Evolutionary conservation across 2,329 filamentous ascomycete species (phyloP), one percentile per base, ranked within the genome.

Genomic region (Cytospora chrysosperma): DNA sequence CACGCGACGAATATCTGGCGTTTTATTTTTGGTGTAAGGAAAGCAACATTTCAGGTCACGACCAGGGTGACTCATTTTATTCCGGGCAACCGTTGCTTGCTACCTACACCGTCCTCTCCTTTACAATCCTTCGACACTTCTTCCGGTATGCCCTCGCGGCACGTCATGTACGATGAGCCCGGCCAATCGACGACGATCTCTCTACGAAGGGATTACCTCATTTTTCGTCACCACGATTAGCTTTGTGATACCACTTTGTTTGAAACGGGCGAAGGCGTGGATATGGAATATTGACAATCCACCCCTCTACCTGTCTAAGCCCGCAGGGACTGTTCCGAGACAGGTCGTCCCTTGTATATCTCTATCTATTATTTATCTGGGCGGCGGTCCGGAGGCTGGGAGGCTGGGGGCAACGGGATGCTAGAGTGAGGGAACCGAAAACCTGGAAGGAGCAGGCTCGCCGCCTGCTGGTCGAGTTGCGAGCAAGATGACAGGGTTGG

Each of bases 21-120:
- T 67, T 57, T 56, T 58, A 53, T 54, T 51, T 49, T 56, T 62
- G 56, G 65, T 53, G 53, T 58, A 56, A 59, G 57, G 49, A 52
- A 62, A 61, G 59, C 61, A 65, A 61, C 58, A 65, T 61, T 54
- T 62, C 52, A 19, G 59, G 67, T 66, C 63, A 67, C 64, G 56
- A 71, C 67, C 70, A 71, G 65, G 72, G 56, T 69, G 67, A 63
- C 66, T 70, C 12, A 51, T 62, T 24, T 10, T 34, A 19, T 26
- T 68, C 68, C 68, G 69, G 69, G 61, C 63, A 64, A 69, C 67
- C 67, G 63, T 67, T 66, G 68, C 65, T 69, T 66, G 61, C 67
- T 56, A 72, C 71, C 72, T 76, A 74, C 72, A 73, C 76, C 74
- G 71, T 78, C 74, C 77, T 72, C 71, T 79, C 77, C 71, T 78